Evolutionary conservation across 2,329 filamentous ascomycete species (phyloP).

Genomic region (Pestalotiopsis sp.): DNA sequence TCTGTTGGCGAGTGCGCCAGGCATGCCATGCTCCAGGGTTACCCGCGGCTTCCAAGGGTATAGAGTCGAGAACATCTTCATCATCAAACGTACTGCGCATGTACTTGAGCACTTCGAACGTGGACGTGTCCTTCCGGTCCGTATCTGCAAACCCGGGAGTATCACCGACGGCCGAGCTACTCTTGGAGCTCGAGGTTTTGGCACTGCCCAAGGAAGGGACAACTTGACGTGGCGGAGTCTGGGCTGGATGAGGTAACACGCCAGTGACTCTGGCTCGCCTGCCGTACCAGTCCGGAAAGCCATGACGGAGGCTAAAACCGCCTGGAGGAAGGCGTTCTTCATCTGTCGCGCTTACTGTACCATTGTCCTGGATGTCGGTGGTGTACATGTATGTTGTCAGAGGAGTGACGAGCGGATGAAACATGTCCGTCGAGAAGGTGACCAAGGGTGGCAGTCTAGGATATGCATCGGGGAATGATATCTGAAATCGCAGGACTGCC

Average conservation of each 20-base stretch:
- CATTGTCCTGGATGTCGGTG: conserved; percentile 73
- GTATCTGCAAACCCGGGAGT: conserved; percentile 44
- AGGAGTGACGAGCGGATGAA: conserved; percentile 90
- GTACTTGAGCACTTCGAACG: conserved; percentile 76
- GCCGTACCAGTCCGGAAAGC: conserved; percentile 90
- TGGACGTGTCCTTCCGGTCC: conserved; percentile 49
- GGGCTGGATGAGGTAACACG: conserved; percentile 34
- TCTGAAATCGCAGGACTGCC: conserved; percentile 85
- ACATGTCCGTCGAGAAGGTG: conserved; percentile 89
- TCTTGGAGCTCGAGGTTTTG: conserved; percentile 27
- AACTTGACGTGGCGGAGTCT: conserved; percentile 32
- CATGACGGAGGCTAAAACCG: conserved; percentile 87
- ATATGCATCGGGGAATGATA: conserved; percentile 83
- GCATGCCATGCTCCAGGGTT: conserved; percentile 94
- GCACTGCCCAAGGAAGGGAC: conserved; percentile 26
- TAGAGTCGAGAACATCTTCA: conserved; percentile 73
- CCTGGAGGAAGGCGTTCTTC: conserved; percentile 84
- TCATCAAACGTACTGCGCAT: conserved; percentile 82
- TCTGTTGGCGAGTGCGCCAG: conserved; percentile 73
- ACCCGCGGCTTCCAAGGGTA: conserved; percentile 81
- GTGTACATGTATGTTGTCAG: conserved; percentile 95
- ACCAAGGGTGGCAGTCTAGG: conserved; percentile 80
- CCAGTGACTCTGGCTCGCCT: conserved; percentile 44
- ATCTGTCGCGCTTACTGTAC: conserved; percentile 81
- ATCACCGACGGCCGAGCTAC: conserved; percentile 26